Percentiles rank a stretch among this genome's conserved stretches.
Evolutionary conservation across 2,329 filamentous ascomycete species (phyloP).

Genomic region (Verticillium longisporum): DNA sequence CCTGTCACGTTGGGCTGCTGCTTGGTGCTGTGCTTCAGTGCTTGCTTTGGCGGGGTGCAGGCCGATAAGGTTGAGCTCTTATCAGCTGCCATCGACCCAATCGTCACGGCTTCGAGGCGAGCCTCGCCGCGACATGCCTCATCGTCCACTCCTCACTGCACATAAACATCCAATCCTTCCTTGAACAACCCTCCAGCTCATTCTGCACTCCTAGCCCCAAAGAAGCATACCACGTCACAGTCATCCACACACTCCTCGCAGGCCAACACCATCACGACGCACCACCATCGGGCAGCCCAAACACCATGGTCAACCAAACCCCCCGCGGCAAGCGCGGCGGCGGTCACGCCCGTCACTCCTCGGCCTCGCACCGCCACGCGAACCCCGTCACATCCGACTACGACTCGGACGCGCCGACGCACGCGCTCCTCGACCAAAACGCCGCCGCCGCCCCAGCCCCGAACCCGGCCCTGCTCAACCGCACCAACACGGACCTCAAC

Average conservation of each 20-base stretch:
- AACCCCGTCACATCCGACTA: conserved; percentile 47
- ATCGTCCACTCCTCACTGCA: not conserved
- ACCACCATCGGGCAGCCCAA: not conserved
- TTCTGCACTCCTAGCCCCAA: too few relatives aligned
- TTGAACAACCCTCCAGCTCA: too few relatives aligned
- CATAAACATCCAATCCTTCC: too few relatives aligned
- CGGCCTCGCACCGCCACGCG: conserved; percentile 27
- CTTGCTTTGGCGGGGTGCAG: not conserved
- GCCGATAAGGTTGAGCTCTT: not conserved
- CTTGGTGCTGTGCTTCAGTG: too few relatives aligned
- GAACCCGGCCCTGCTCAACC: conserved; percentile 47
- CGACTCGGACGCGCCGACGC: conserved; percentile 56
- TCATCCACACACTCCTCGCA: not conserved
- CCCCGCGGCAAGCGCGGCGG: conserved; percentile 26
- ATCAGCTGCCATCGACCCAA: not conserved
- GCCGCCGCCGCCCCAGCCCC: conserved; percentile 28
- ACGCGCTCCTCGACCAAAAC: conserved; percentile 25
- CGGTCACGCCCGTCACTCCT: conserved; percentile 32
- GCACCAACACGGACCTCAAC: conserved; percentile 82
- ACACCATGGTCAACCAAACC: conserved; percentile 20
- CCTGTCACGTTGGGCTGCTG: too few relatives aligned
- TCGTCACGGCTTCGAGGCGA: not conserved
- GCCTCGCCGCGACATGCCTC: not conserved
- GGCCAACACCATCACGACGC: not conserved
- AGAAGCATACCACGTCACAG: not conserved